Evolutionary conservation across 768 basidiomycete species (phyloP), one percentile per base, ranked within the genome.

Genomic region (Podaxis carcinomalis): DNA sequence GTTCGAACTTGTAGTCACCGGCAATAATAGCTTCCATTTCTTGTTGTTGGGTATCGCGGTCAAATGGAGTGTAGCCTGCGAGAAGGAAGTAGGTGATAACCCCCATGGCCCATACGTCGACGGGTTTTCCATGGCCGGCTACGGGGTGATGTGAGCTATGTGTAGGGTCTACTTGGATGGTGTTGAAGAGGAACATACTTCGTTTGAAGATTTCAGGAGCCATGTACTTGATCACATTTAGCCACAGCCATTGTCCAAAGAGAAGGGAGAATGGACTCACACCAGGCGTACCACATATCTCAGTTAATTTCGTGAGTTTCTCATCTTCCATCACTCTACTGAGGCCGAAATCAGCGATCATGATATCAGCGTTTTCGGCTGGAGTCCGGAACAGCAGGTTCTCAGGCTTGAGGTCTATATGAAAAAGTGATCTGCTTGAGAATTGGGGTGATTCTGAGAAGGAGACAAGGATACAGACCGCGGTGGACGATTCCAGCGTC

Each of bases 81-180:
- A 98, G 87, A 3, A 98, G 78, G 87, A 97, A 97, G 76, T 98
- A 98, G 11, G 96, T 92, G 73, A 99, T 95, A 52, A 99, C 96
- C 40, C 96, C 96, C 85, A 98, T 95, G 0, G 96, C 95, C 95
- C 94, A 95, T 58, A 96, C 76, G 68, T 96, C 96, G 16, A 97
- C 95, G 7, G 95, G 95, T 75, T 92, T 97, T 44, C 90, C 85
- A 68, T 99, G 96, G 3, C 96, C 96, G 58, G 87, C 90, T 91
- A 49, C 42, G 23, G 13, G 4, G 21, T 23, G 21, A 27, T 25
- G 47, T 49, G 47, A 49, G 25, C 1, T 6, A 27, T 16, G 23
- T 23, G 21, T 14, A 21, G 1, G 3, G 21, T 42, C 5, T 42
- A 42, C 4, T 42, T 10, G 47, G 13, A 27, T 27, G 42, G 9